These are phyloP conservation scores for Phialophora tarda DNA, from an alignment of 2,329 filamentous ascomycete genomes.

Conservation along the genomic window DNA sequence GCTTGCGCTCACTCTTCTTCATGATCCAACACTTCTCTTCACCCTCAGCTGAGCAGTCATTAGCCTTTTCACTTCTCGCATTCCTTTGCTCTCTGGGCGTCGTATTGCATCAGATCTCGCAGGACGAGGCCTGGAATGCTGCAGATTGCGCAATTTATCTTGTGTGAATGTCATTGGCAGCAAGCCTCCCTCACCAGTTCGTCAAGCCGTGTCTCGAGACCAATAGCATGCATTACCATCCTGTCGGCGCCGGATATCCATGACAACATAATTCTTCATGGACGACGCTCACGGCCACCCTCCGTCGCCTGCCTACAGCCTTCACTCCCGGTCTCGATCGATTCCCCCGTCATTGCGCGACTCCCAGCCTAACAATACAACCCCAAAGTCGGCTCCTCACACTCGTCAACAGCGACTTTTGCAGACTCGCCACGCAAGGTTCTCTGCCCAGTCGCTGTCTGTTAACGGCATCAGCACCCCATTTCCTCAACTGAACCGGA, in stretches of 20 bases:
- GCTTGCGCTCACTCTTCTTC: conserved; percentile 7
- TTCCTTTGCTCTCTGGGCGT: conserved; percentile 31
- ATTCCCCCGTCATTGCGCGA: conserved; percentile 28
- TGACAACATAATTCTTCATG: conserved; percentile 34
- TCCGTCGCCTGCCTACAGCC: conserved; percentile 22
- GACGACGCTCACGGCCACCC: conserved; percentile 33
- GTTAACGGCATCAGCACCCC: conserved; percentile 34
- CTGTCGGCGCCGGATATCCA: conserved; percentile 17
- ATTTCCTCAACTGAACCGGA: conserved; percentile 31
- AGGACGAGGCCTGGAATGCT: conserved; percentile 34
- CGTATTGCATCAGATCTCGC: conserved; percentile 31
- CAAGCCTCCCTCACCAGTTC: conserved; percentile 9
- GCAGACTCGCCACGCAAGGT: conserved; percentile 37
- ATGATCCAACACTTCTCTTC: conserved; percentile 1
- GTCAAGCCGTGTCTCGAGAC: conserved; percentile 4
- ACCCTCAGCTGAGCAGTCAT: neutral
- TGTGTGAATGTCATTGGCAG: conserved; percentile 20
- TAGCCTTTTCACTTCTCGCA: conserved; percentile 26
- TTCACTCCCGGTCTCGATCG: conserved; percentile 29
- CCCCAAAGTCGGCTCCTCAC: conserved; percentile 32
- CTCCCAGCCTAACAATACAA: conserved; percentile 17
- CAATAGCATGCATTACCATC: conserved; percentile 31
- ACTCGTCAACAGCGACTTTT: conserved; percentile 36
- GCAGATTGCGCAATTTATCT: conserved; percentile 25
- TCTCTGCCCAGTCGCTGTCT: conserved; percentile 37